Conservation (phyloP, 2,329 filamentous ascomycete species). For the Cordyceps farinosa region DNA sequence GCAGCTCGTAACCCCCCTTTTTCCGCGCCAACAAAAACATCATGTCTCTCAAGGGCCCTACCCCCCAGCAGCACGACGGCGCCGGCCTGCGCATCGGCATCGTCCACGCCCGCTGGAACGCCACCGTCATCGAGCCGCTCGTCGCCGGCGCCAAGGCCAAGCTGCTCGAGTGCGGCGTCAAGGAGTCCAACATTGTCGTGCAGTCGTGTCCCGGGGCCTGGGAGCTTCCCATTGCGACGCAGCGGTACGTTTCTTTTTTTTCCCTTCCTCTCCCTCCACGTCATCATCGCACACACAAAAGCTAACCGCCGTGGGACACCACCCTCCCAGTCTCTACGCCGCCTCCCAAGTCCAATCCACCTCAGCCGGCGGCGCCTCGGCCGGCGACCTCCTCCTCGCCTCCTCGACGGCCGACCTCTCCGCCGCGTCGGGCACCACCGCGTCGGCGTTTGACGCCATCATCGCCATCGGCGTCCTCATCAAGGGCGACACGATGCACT, state of each 20-base stretch:
- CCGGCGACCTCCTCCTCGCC: slow-evolving; percentile 74
- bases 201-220: slow-evolving; percentile 92
- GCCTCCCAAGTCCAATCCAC: slow-evolving; percentile 82
- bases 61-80: slow-evolving; percentile 59
- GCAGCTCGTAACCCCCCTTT: not conserved
- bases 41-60: slow-evolving; percentile 55
- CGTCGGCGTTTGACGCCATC: slow-evolving; percentile 80
- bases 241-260: slow-evolving; percentile 56
- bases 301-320: too few relatives aligned
- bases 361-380: slow-evolving; percentile 57
- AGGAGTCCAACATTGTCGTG: slow-evolving; percentile 80
- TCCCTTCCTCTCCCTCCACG: slow-evolving; percentile 6
- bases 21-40: slow-evolving; percentile 29
- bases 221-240: slow-evolving; percentile 87
- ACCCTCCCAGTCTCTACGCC: slow-evolving; percentile 63
- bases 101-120: slow-evolving; percentile 95
- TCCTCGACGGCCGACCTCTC: slow-evolving; percentile 65
- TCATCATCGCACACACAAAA: not conserved
- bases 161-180: slow-evolving; percentile 75
- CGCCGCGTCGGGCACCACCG: slow-evolving; percentile 37
- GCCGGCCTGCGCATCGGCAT: slow-evolving; percentile 84
- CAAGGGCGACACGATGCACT: slow-evolving; percentile 99
- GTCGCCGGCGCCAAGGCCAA: slow-evolving; percentile 75
- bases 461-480: slow-evolving; percentile 95
- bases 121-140: slow-evolving; percentile 78